Base-by-base conservation (phyloP, 2,329 filamentous ascomycete species). In the Stagonosporopsis cucurbitacearum region DNA sequence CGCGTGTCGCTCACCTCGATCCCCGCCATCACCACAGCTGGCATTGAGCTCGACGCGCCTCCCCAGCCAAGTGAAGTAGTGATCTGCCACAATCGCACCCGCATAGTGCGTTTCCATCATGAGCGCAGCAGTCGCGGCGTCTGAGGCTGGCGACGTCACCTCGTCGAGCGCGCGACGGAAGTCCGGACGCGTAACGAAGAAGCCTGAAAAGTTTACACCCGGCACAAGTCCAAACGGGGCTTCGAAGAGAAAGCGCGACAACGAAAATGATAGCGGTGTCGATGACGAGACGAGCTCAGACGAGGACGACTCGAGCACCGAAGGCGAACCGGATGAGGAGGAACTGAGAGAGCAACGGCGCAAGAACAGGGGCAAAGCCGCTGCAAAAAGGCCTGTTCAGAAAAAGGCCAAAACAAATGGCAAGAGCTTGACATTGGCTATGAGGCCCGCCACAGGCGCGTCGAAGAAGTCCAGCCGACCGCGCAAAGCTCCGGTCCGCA, bases 381-480 rank as follows among this genome's bases (percentile, higher is more conserved):
- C 60, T 32, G 65, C 62, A 11, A 68, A 63, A 48, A 71, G 81
- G 41, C 80, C 81, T 9, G 75, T 71, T 33, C 69, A 75, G 62
- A 84, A 84, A 60, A 81, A 86, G 71, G 75, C 81, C 35, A 87
- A 83, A 71, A 82, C 82, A 25, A 80, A 82, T 61, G 79, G 80
- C 46, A 79, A 81, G 56, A 79, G 75, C 9, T 62, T 76, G 40
- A 81, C 78, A 58, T 75, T 88, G 45, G 84, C 86, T 12, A 80
- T 87, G 43, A 79, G 85, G 22, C 81, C 82, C 6, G 73, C 77
- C 37, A 57, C 60, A 6, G 56, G 50, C 50, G 76, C 77, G 62
- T 72, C 73, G 30, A 79, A 74, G 66, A 78, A 78, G 54, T 26
- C 76, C 33, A 75, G 79, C 39, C 81, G 69, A 50, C 67, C 72